Evolutionary conservation across 2,329 filamentous ascomycete genomes (phyloP), one percentile per base, ranked within the genome.

Genomic region (Colletotrichum sp.): DNA sequence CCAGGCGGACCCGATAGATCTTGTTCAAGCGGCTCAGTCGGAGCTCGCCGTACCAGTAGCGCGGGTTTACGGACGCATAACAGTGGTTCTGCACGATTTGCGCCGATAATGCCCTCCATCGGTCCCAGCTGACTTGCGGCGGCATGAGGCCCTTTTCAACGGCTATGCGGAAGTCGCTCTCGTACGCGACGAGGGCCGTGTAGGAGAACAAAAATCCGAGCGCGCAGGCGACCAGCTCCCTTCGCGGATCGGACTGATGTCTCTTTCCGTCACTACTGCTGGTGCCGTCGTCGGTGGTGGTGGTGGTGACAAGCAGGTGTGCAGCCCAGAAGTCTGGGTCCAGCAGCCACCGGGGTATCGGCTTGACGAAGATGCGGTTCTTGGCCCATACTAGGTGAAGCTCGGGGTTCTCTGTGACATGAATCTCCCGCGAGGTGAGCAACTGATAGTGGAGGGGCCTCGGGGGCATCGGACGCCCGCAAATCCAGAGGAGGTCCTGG

Each of bases 31-130:
- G 83, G 67, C 80, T 80, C 3, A 84, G 78, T 4, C 85, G 84
- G 16, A 87, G 83, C 77, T 87, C 86, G 18, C 85, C 86, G 77
- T 85, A 87, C 76, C 80, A 81, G 77, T 85, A 87, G 18, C 86
- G 81, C 32, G 80, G 80, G 71, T 84, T 83, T 64, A 84, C 77
- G 13, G 79, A 60, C 4, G 79, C 78, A 77, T 82, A 83, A 75
- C 79, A 79, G 76, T 82, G 80, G 62, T 79, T 77, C 34, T 78
- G 36, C 49, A 78, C 60, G 18, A 79, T 44, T 67, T 84, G 81
- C 8, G 65, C 68, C 6, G 77, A 73, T 39, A 86, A 66, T 3
- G 78, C 76, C 70, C 82, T 84, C 87, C 86, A 88, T 6, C 60
- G 69, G 8, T 78, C 77, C 86, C 86, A 88, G 13, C 79, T 81